These are phyloP conservation scores for Pharnaceum exiguum DNA, from an alignment of 148 eudicot species.

Conservation along the genomic window DNA sequence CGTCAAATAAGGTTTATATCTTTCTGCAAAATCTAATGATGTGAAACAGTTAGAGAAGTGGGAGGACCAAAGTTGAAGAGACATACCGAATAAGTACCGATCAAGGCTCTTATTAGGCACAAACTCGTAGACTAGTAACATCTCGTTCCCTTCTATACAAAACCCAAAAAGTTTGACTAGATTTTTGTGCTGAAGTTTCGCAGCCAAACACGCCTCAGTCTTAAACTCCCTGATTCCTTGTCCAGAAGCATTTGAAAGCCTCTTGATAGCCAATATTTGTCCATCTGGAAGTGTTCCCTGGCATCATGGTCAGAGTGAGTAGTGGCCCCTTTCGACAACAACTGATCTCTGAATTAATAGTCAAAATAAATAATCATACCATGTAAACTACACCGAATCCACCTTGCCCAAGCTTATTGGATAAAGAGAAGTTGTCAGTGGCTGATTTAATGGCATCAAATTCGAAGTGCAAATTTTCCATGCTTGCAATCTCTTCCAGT, in stretches of 20 bases:
- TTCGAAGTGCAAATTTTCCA: conserved; percentile 24
- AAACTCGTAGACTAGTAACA: conserved; percentile 16
- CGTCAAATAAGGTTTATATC: neutral
- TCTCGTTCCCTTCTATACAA: conserved; percentile 13
- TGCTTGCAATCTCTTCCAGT: conserved; percentile 24
- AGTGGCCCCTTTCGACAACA: neutral
- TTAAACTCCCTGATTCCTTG: conserved; percentile 15
- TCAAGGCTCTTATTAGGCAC: conserved; percentile 17
- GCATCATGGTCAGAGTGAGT: neutral
- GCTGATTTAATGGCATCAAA: conserved; percentile 21
- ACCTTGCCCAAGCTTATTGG: conserved; percentile 25
- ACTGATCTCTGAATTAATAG: neutral
- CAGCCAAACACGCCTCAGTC: conserved; percentile 15
- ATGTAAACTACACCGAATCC: conserved; percentile 33
- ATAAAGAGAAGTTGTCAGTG: conserved; percentile 20
- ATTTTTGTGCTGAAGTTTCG: conserved; percentile 23
- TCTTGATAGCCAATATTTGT: conserved; percentile 13
- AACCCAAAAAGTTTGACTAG: conserved; percentile 19
- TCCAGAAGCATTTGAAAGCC: conserved; percentile 11
- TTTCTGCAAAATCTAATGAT: neutral
- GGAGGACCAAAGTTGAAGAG: too few species aligned
- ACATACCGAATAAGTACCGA: conserved; percentile 10
- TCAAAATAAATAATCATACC: conserved; percentile 8
- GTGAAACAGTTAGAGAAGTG: too few species aligned
- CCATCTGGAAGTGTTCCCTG: conserved; percentile 19